Base-by-base conservation (phyloP, 192 early-diverging fungal genomes). In the Geranomyces variabilis region DNA sequence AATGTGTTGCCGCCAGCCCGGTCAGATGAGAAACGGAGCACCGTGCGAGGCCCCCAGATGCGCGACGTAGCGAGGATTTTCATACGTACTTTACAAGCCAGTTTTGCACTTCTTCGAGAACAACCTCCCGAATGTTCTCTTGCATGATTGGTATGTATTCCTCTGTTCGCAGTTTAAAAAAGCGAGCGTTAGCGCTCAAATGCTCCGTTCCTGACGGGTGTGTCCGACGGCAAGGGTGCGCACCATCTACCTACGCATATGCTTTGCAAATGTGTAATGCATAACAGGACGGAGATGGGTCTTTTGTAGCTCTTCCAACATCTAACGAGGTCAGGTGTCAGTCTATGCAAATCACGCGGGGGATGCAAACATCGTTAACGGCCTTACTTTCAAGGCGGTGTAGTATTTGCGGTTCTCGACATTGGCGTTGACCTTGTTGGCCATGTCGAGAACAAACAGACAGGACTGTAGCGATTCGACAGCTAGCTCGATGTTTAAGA, bases 61-160 rank as follows among this genome's bases (percentile, higher is more conserved):
- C n/a, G n/a, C n/a, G n/a, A n/a, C n/a, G n/a, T n/a, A n/a, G n/a
- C n/a, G n/a, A n/a, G n/a, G n/a, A n/a, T n/a, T n/a, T n/a, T n/a
- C n/a, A n/a, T n/a, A 29, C 78, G 26, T 71, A 94, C 92, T 83
- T 90, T 64, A 87, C 91, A 46, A 97, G 83, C 96, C 97, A 99
- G 70, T 92, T 90, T 61, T 92, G 93, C 79, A 97, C 82, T 73
- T 98, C 96, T 26, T 84, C 80, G 31, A 91, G 81, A 6, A 98
- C 95, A 0, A 90, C 90, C 46, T 89, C 88, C 60, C 93, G 90
- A 53, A 99, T 90, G 56, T 87, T 89, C 17, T 92, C 86, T 74
- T 96, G 92, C 81, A 95, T 88, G n/a, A 87, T 84, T n/a, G 94
- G 94, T 60, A 99, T 84, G 69, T 90, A 93, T 49, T 88, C 84